Percentiles rank a stretch among this genome's conserved stretches.
Conservation (phyloP, 1,284 basidiomycete genomes). For the Boletus sp. region DNA sequence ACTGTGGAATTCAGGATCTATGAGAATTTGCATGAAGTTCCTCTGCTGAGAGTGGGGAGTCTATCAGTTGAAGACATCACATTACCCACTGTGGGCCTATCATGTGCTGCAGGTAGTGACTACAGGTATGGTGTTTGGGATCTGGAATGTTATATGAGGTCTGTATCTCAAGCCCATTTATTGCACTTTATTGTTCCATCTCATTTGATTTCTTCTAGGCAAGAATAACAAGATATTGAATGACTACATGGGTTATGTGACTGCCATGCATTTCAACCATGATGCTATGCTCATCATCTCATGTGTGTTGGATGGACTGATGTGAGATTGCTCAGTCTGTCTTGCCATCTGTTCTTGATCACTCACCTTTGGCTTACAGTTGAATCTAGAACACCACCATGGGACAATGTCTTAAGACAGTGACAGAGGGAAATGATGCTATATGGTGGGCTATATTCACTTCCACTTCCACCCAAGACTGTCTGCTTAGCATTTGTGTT, state of each 20-base stretch:
- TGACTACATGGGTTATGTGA: constrained; percentile 95
- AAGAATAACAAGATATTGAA: constrained; percentile 83
- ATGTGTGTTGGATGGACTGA: constrained; percentile 90
- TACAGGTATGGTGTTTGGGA: neutral
- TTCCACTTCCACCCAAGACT: neutral
- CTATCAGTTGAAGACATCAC: neutral
- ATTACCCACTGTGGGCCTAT: neutral
- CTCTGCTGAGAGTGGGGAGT: neutral
- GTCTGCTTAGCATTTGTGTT: neutral
- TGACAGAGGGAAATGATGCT: constrained; percentile 89
- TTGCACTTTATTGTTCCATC: neutral
- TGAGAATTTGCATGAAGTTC: neutral
- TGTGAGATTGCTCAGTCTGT: constrained; percentile 68
- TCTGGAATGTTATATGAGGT: constrained; percentile 78
- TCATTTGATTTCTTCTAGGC: constrained; percentile 48
- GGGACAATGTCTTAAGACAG: constrained; percentile 95
- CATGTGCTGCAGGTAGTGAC: neutral
- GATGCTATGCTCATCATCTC: constrained; percentile 93
- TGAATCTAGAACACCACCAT: constrained; percentile 94
- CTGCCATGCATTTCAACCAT: constrained; percentile 90
- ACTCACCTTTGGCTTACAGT: constrained; percentile 45
- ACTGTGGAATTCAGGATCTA: neutral
- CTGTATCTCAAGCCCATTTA: neutral
- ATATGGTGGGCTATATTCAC: constrained; percentile 69
- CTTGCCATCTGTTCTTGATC: neutral